Percentiles rank a stretch among this genome's conserved stretches.
These are phyloP conservation scores for Beauveria scarabaeidicola DNA, from an alignment of 2,329 filamentous ascomycete genomes.

Conservation along the genomic window DNA sequence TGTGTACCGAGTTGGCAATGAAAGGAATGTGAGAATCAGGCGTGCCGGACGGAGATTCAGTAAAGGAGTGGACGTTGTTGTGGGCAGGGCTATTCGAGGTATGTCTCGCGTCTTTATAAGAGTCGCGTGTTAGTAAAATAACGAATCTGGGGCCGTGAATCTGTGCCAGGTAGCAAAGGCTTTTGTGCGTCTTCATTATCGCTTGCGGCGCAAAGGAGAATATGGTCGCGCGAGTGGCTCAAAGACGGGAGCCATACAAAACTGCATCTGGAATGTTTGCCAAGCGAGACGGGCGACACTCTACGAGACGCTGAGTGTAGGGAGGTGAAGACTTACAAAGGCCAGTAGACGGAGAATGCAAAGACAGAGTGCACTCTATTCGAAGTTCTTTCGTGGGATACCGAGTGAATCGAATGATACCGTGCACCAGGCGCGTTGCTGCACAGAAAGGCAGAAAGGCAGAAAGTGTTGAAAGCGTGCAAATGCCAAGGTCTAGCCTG, in stretches of 20 bases:
- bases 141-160: not conserved
- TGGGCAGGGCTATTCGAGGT: not conserved
- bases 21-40: constrained; percentile 20
- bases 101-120: not conserved
- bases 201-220: not conserved
- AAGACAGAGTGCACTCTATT: not conserved
- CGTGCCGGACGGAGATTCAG: constrained; percentile 22
- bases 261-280: not conserved
- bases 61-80: not conserved
- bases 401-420: constrained; percentile 12
- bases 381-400: constrained; percentile 3
- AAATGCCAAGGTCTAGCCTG: constrained; percentile 29
- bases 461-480: constrained; percentile 3
- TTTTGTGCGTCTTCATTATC: not conserved
- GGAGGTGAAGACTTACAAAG: not conserved
- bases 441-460: constrained; percentile 18
- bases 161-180: not conserved
- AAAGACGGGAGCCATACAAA: not conserved
- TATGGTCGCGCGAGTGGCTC: not conserved
- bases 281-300: not conserved
- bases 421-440: constrained; percentile 19
- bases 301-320: not conserved
- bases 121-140: not conserved
- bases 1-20: constrained; percentile 13
- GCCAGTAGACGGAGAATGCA: not conserved